Percentiles rank a stretch among this genome's conserved stretches.
phyloP scores from a whole-genome alignment of 2,329 filamentous ascomycete genomes.

The Colletotrichum sp. region DNA sequence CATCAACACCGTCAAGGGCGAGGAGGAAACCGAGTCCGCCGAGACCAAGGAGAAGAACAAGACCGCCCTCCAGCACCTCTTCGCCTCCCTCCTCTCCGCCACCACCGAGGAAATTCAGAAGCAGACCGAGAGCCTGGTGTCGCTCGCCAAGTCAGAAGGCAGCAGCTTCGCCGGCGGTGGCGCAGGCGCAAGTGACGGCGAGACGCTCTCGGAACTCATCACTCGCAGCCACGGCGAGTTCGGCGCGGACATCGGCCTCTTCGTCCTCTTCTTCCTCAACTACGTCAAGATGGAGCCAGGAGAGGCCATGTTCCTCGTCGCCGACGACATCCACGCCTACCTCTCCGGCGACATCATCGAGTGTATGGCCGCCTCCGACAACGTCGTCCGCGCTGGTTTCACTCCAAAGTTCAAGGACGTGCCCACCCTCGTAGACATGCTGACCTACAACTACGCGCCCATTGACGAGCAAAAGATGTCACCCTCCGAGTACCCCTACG shows the following conservation, averaged over 20 bases:
- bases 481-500: slow-evolving; percentile 85
- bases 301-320: slow-evolving; percentile 94
- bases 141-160: slow-evolving; percentile 71
- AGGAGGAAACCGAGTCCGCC: slow-evolving; percentile 47
- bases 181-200: slow-evolving; percentile 69
- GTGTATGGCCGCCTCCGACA: slow-evolving; percentile 99
- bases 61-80: slow-evolving; percentile 75
- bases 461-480: slow-evolving; percentile 95
- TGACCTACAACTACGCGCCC: slow-evolving; percentile 95
- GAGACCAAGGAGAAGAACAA: slow-evolving; percentile 83
- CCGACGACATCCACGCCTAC: slow-evolving; percentile 98
- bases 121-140: slow-evolving; percentile 72
- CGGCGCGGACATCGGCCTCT: slow-evolving; percentile 87
- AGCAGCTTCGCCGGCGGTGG: slow-evolving; percentile 74
- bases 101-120: slow-evolving; percentile 63
- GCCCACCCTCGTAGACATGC: slow-evolving; percentile 82
- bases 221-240: slow-evolving; percentile 82
- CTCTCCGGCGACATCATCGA: slow-evolving; percentile 94
- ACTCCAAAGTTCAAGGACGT: slow-evolving; percentile 99
- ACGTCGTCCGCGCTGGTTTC: slow-evolving; percentile 95
- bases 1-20: slow-evolving; percentile 47
- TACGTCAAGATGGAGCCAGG: slow-evolving; percentile 87
- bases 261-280: slow-evolving; percentile 97
- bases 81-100: slow-evolving; percentile 81
- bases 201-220: slow-evolving; percentile 79